Percentiles rank a stretch among this genome's conserved stretches.
Evolutionary conservation across 768 basidiomycete species (phyloP).

Genomic region (Calocybe gangraenosa): DNA sequence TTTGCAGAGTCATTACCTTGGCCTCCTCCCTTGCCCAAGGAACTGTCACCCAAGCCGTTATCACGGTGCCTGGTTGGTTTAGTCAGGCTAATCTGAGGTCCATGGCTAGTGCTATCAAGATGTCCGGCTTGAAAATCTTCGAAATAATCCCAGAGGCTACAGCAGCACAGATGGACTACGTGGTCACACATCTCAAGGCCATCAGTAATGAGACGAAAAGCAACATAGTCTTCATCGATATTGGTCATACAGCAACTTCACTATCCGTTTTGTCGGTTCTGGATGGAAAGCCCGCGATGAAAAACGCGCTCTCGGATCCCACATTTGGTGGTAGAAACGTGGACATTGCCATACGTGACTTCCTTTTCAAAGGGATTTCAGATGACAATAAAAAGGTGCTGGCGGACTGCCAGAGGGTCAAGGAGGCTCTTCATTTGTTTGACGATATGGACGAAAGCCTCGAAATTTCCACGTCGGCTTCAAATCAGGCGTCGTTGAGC

Average conservation of each 20-base stretch:
- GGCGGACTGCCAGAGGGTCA: neutral
- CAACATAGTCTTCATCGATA: neutral
- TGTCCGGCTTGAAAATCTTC: neutral
- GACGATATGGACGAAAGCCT: neutral
- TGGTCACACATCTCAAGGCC: neutral
- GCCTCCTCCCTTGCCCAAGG: neutral
- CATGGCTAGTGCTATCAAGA: neutral
- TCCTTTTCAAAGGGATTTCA: neutral
- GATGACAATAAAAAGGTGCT: neutral
- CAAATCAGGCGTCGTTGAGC: neutral
- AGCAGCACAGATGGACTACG: neutral
- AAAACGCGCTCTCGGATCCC: neutral
- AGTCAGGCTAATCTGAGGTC: neutral
- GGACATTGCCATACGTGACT: neutral
- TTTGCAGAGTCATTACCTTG: neutral
- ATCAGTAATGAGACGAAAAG: neutral
- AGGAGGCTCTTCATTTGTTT: neutral
- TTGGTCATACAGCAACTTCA: constrained; percentile 1
- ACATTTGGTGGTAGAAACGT: constrained; percentile 1
- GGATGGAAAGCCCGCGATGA: neutral
- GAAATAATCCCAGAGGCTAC: neutral
- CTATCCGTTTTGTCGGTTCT: neutral
- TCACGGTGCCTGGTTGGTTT: constrained; percentile 1
- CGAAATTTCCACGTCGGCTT: neutral
- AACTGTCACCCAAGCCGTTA: neutral